phyloP scores from a whole-genome alignment of 179 eudicot genomes.

The Camellia oleifera region DNA sequence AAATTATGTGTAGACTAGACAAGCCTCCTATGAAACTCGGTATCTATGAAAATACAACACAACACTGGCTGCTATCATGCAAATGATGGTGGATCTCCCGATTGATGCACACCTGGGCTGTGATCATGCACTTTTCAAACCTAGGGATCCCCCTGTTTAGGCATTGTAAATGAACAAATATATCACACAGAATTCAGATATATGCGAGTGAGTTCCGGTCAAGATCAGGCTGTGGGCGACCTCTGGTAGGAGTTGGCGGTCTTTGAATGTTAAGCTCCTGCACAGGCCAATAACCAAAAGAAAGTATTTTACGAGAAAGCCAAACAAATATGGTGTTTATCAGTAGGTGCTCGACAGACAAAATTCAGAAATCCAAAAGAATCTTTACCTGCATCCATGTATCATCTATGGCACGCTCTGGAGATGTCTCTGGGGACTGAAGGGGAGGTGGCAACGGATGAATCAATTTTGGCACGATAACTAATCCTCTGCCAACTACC shows the following conservation, averaged over 20 bases:
- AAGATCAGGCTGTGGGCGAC: constrained; percentile 78
- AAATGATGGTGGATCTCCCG: not conserved
- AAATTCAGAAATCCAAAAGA: not conserved
- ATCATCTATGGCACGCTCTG: constrained; percentile 70
- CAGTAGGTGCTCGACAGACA: not conserved
- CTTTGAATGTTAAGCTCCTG: constrained; percentile 92
- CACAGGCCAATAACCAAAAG: constrained; percentile 7
- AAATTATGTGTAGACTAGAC: not conserved
- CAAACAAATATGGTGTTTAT: constrained; percentile 4
- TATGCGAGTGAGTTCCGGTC: constrained; percentile 88
- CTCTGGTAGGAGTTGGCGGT: constrained; percentile 89
- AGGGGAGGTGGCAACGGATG: constrained; percentile 94
- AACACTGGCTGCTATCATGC: not conserved
- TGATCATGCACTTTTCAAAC: not conserved
- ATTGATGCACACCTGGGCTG: not conserved
- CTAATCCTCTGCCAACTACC: constrained; percentile 91
- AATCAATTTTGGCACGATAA: constrained; percentile 89
- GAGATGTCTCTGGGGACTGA: constrained; percentile 85
- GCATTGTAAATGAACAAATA: not conserved
- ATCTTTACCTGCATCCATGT: constrained; percentile 84
- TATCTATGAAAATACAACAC: constrained; percentile 14
- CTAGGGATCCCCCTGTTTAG: not conserved
- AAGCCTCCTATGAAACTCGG: constrained; percentile 4
- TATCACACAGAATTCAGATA: constrained; percentile 34
- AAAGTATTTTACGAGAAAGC: not conserved